Percentiles rank a stretch among this genome's conserved stretches.
These are phyloP conservation scores for Rosa multiflora DNA, from an alignment of 306 rosid species.

Conservation along the genomic window DNA sequence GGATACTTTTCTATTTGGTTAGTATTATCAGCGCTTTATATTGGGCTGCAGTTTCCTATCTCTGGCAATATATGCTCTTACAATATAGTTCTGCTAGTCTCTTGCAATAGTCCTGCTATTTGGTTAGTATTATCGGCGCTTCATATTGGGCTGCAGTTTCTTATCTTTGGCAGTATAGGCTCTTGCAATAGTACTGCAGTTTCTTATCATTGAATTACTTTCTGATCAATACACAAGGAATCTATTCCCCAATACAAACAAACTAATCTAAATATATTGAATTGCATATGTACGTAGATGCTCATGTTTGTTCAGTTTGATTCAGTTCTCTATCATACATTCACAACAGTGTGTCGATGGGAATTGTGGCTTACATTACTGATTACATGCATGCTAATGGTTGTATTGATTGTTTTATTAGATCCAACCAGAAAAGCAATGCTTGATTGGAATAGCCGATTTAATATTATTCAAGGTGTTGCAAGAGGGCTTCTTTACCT, in stretches of 20 bases:
- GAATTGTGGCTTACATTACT: neutral
- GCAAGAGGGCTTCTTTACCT: conserved; percentile 26
- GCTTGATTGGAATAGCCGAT: conserved; percentile 19
- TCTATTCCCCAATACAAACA: no score
- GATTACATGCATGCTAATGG: neutral
- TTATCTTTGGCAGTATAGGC: neutral
- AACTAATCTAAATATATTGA: neutral
- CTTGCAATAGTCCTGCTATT: conserved; percentile 11
- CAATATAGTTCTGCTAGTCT: no score
- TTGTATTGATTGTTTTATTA: neutral
- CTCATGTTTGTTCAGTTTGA: neutral
- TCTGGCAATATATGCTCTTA: neutral
- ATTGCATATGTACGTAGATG: neutral
- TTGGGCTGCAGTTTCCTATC: neutral
- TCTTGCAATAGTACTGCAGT: no score
- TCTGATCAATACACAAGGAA: no score
- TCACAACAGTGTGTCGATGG: neutral
- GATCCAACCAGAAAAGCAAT: conserved; percentile 3
- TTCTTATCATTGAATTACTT: no score
- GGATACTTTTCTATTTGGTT: conserved; percentile 37
- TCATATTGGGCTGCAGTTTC: neutral
- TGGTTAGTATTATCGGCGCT: conserved; percentile 7
- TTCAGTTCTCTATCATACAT: neutral
- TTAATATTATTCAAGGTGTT: conserved; percentile 25
- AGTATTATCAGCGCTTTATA: neutral